Base-by-base conservation (phyloP, 1,139 yeast genomes). In the Zygosaccharomyces sapae region DNA sequence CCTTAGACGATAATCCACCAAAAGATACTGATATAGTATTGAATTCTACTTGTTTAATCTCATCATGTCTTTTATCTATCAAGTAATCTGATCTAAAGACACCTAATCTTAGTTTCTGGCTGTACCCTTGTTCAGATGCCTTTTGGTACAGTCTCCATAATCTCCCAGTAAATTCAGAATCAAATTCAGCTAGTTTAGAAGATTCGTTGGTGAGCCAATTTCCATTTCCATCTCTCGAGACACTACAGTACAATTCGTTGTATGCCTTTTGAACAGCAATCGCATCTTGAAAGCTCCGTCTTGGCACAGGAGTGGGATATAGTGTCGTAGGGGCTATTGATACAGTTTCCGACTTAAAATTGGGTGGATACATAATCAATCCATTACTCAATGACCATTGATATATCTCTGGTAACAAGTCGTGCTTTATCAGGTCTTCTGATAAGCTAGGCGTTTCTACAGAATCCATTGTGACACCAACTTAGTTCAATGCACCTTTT, bases 11-110 rank as follows among this genome's bases (percentile, higher is more conserved):
- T 46, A 92, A 73, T 0, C 95, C 97, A 19, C 95, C 97, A 72
- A 92, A 92, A 0, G 97, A 89, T 1, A 92, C 96, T 59, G 96
- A 85, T 2, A 92, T 90, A 1, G 98, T 89, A 67, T 92, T 92
- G 71, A 90, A 92, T 65, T 92, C 98, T 45, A 92, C 90, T 67
- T 94, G 98, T 62, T 90, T 90, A 61, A 92, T 83, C 25, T 69
- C 68, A 24, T 68, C 66, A 12, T 69, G 67, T 13, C 65, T 69
- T 25, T 71, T 66, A 58, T 88, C 86, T 37, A 87, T 74, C 81
- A 92, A 81, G 60, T 90, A 92, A 62, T 92, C 98, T 0, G 95
- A 85, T 64, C 98, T 77, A 66, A 90, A 90, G 19, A 92, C 68
- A 0, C 97, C 97, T 44, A 90, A 73, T 0, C 90, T 79, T 39